Evolutionary conservation across 768 basidiomycete species (phyloP).

Genomic region (Saitozyma sp.): DNA sequence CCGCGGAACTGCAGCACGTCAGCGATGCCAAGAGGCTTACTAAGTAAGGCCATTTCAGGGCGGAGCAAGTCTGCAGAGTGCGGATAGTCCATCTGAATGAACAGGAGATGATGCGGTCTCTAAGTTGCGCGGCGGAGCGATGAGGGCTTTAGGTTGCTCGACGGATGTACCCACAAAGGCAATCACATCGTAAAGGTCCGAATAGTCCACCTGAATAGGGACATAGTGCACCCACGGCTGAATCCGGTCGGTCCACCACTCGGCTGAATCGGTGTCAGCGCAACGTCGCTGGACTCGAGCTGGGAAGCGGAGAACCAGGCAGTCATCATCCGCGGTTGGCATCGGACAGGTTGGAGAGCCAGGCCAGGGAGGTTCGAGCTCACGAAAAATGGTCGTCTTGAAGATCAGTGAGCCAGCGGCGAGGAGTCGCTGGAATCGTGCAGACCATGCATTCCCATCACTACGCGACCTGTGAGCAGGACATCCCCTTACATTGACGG

Average conservation of each 20-base stretch:
- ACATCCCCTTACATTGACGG: neutral
- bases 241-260: slow-evolving; percentile 50
- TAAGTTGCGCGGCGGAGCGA: too few species aligned
- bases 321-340: neutral
- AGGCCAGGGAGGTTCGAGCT: too few species aligned
- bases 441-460: slow-evolving; percentile 52
- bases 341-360: too few species aligned
- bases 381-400: slow-evolving; percentile 49
- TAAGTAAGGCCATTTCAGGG: too few species aligned
- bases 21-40: too few species aligned
- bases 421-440: slow-evolving; percentile 46
- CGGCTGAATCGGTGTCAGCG: slow-evolving; percentile 25
- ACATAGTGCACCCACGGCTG: slow-evolving; percentile 52
- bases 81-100: too few species aligned
- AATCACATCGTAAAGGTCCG: slow-evolving; percentile 42
- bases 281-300: too few species aligned
- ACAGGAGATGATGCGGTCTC: too few species aligned
- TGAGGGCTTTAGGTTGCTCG: too few species aligned
- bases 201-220: slow-evolving; percentile 45
- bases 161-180: slow-evolving; percentile 33
- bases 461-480: slow-evolving; percentile 6
- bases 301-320: too few species aligned
- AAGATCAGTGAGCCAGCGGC: slow-evolving; percentile 41
- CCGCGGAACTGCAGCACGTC: slow-evolving; percentile 42
- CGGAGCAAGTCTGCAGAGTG: too few species aligned